Base-by-base conservation (phyloP, 495 filamentous ascomycete genomes). In the Lasiosphaeria ovina region DNA sequence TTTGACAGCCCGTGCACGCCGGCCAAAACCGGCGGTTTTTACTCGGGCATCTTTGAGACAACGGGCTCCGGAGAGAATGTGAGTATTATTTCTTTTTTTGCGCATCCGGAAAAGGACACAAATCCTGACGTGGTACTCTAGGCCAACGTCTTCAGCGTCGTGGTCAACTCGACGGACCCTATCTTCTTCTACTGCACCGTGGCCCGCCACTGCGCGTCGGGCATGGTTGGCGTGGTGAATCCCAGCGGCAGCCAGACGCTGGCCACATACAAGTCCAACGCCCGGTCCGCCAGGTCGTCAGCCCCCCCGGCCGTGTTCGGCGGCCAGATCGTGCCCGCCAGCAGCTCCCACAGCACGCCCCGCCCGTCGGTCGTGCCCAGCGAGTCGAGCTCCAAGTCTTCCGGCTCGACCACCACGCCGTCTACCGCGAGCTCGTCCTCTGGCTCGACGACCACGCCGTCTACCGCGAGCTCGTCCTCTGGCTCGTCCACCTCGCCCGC, bases 101-200 rank as follows among this genome's bases (percentile, higher is more conserved):
- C 38, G 8, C 14, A 42, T 42, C 38, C 14, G 38, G 14, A 42
- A 42, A 42, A 14, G 38, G 17, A 16, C 0, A 24, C 14, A 9
- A 8, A 48, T 9, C 3, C 12, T 44, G 4, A 12, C n/a, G 32
- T 47, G 31, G 14, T 14, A 33, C 8, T 32, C 34, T 48, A 65
- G 59, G 1, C 42, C n/a, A 55, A 57, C n/a, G 54, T 60, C 10
- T 84, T 81, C 54, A 72, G 74, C 3, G 57, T 83, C 35, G 76
- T 64, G 6, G 66, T 82, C 53, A 83, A 83, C 59, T 68, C 78
- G 54, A 83, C 78, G 34, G 69, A 75, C 24, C 79, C 81, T 0
- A 74, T 82, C 54, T 81, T 77, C 74, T 76, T 75, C 61, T 84
- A 83, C 64, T 83, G 80, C 67, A 68, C 72, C 17, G 66, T 51